Evolutionary conservation across 2,329 filamentous ascomycete species (phyloP), one percentile per base, ranked within the genome.

Genomic region (Ceratocystis destructans): DNA sequence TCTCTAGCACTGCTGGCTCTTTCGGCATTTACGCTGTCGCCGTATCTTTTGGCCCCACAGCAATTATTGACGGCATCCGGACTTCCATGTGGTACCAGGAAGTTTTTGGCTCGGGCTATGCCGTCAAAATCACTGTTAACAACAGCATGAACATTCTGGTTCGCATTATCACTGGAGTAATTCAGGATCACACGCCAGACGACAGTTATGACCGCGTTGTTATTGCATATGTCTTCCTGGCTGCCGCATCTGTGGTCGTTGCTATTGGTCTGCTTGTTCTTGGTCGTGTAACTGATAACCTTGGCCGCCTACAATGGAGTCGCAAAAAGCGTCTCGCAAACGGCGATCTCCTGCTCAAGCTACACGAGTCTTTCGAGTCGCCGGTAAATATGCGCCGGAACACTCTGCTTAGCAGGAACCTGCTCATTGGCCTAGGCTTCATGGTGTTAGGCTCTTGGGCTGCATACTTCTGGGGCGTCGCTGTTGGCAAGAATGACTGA

Each of bases 71-170:
- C 70, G 76, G 80, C 25, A 83, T 85, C 31, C 80, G 84, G 17
- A 84, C 83, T 0, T 78, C 78, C 0, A 79, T 86, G 72, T 84
- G 82, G 80, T 77, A 84, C 31, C 80, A 83, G 66, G 80, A 80
- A 1, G 80, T 83, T 0, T 86, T 86, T 67, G 83, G 83, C 0
- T 80, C 82, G 0, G 84, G 80, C 0, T 86, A 85, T 68, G 78
- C 82, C 0, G 72, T 85, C 66, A 86, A 86, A 67, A 79, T 86
- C 45, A 80, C 80, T 25, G 81, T 85, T 71, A 85, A 86, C 71
- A 86, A 86, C 71, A 80, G 78, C 37, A 85, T 85, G 81, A 83
- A 77, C 67, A 84, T 86, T 67, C 81, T 86, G 64, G 75, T 86
- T 0, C 76, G 82, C 0, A 79, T 86, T 55, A 74, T 84, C 22